A percentile compares a stretch with the other conserved stretches of the same genome.
phyloP scores from a whole-genome alignment of 1,284 basidiomycete genomes.

The Ganoderma resinaceum region DNA sequence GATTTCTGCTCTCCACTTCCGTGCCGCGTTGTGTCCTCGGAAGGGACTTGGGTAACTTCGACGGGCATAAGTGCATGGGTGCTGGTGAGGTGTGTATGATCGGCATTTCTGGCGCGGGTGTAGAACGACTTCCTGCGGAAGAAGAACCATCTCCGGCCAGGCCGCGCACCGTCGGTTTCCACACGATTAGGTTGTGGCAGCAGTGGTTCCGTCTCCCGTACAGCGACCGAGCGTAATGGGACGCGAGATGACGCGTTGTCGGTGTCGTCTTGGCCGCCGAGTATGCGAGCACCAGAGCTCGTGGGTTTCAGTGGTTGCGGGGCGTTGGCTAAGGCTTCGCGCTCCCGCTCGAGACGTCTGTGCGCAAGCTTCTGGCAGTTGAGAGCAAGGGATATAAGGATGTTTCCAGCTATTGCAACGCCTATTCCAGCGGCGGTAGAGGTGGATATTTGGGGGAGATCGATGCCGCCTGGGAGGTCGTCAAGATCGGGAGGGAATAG shows the following conservation, averaged over 20 bases:
- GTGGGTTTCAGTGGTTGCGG: slow-evolving; percentile 22
- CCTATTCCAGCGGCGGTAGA: slow-evolving; percentile 81
- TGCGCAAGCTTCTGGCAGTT: slow-evolving; percentile 95
- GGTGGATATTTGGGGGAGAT: slow-evolving; percentile 64
- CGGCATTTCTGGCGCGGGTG: slow-evolving; percentile 28
- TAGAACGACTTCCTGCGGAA: slow-evolving; percentile 21
- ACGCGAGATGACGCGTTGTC: slow-evolving; percentile 5
- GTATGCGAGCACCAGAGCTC: not conserved
- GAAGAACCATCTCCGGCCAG: slow-evolving; percentile 24
- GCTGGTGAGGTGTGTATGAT: slow-evolving; percentile 32
- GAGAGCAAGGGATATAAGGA: slow-evolving; percentile 90
- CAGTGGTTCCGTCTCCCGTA: slow-evolving; percentile 34
- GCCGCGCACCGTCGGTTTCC: slow-evolving; percentile 6
- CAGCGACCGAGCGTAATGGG: slow-evolving; percentile 17
- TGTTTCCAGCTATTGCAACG: slow-evolving; percentile 85
- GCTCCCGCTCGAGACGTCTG: slow-evolving; percentile 63
- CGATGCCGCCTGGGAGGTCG: slow-evolving; percentile 39
- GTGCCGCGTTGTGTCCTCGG: slow-evolving; percentile 15
- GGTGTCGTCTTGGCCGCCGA: not conserved
- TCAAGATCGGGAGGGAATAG: slow-evolving; percentile 18
- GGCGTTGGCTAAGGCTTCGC: slow-evolving; percentile 25
- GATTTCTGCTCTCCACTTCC: slow-evolving; percentile 43
- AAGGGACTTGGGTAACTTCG: slow-evolving; percentile 30
- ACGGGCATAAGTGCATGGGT: slow-evolving; percentile 38
- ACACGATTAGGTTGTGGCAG: slow-evolving; percentile 13